These are phyloP conservation scores for Trametes cubensis DNA, from an alignment of 768 basidiomycete genomes.

Conservation along the genomic window DNA sequence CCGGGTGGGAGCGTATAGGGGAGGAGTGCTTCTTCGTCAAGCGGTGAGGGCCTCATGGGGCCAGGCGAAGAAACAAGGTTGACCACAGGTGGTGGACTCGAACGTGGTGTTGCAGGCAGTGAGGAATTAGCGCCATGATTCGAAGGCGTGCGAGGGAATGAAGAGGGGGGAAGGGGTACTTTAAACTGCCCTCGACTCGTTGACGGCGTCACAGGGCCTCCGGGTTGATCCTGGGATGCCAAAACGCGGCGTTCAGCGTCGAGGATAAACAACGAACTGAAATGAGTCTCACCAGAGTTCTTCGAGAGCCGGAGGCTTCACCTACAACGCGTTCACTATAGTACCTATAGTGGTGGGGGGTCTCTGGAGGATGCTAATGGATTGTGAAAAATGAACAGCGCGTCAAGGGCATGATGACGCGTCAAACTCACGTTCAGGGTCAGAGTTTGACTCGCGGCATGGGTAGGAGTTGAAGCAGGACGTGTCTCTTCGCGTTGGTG, in stretches of 20 bases:
- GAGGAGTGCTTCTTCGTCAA: constrained; percentile 61
- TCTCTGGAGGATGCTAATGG: constrained; percentile 25
- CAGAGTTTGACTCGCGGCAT: constrained; percentile 15
- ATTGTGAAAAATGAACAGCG: background rate
- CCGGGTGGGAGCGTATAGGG: constrained; percentile 83
- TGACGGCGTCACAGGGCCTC: constrained; percentile 13
- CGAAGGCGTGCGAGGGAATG: constrained; percentile 26
- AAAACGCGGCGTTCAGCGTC: background rate
- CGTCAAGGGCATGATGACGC: constrained; percentile 42
- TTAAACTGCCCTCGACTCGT: constrained; percentile 22
- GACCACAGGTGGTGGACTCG: constrained; percentile 62
- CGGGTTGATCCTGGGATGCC: constrained; percentile 16
- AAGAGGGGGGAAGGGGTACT: constrained; percentile 18
- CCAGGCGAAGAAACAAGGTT: constrained; percentile 87
- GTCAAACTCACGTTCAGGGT: constrained; percentile 40
- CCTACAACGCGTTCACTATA: constrained; percentile 35
- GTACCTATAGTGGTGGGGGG: constrained; percentile 34
- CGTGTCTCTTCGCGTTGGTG: constrained; percentile 30
- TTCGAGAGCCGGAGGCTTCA: constrained; percentile 28
- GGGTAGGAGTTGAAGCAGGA: constrained; percentile 14
- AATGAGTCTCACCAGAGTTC: constrained; percentile 16
- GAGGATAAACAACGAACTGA: background rate
- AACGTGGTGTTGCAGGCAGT: constrained; percentile 59
- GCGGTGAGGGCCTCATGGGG: constrained; percentile 66
- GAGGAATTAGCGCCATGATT: constrained; percentile 41